Base-by-base conservation (phyloP, 1,284 basidiomycete genomes). In the Pisolithus thermaeus region DNA sequence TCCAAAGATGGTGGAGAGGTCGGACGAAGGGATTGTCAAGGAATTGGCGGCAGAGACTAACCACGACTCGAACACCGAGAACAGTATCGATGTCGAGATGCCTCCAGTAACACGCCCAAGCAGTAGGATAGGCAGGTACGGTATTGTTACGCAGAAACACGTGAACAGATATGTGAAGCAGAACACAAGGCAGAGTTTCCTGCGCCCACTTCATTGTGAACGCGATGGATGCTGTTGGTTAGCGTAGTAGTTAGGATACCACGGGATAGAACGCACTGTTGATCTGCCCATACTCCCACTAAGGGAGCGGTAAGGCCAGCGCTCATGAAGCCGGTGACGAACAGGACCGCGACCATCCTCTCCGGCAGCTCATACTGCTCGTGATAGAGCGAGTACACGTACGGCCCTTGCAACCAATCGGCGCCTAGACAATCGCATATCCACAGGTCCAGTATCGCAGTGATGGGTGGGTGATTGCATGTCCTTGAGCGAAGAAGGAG, bases 361-460 rank as follows among this genome's bases (percentile, higher is more conserved):
- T 87, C 84, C 0, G 81, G 70, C 59, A 82, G 81, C 3, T 63
- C 69, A 56, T 87, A 87, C 59, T 87, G 83, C 46, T 87, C 83
- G 46, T 74, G 73, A 63, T 88, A 88, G 0, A 87, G 69, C 20
- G 83, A 84, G 60, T 87, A 88, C 0, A 87, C 72, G 57, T 87
- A 88, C 23, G 85, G 85, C 0, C 85, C 85, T 63, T 88, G 84
- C n/a, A 88, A 70, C 86, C 85, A 88, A 62, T 88, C 85, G 52
- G 85, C 82, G 51, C 79, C 85, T 87, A 56, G 41, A 54, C 12
- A 49, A 44, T 42, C 14, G 7, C 32, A 30, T 12, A 12, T 18
- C 51, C 44, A 47, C 18, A 38, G 20, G 14, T 39, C 18, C 16
- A 16, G 39, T 2, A 41, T 6, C 41, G 16, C 42, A n/a, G 25